Evolutionary conservation across 1,284 basidiomycete species (phyloP), one percentile per base, ranked within the genome.

Genomic region (Malassezia sp.): DNA sequence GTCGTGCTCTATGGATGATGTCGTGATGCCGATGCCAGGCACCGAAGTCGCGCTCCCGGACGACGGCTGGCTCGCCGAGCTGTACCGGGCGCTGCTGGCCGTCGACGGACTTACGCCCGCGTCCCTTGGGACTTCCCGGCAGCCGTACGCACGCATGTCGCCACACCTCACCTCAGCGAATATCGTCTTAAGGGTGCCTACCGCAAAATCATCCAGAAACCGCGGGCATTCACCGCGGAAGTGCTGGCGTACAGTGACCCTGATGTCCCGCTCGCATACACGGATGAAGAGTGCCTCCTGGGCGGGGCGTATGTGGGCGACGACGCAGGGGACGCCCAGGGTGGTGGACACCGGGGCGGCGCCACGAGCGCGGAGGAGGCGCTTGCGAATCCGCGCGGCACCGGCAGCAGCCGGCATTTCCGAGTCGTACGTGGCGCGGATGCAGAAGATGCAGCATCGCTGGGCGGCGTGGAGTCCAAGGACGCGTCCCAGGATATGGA

Each of bases 11-110:
- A 85, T 97, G 49, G 85, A 86, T 63, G 90, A 97, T 71, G 84
- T 97, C 29, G 79, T 96, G 52, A 85, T 97, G 79, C 91, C 93
- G 5, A 74, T 96, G 24, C 87, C 91, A 20, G 93, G 93, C 4
- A 85, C 81, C 60, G 85, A 91, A 63, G 85, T 95, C 22, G 81
- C 83, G 30, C 87, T 86, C 60, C 89, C 90, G 0, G 14, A 32
- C 6, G 81, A 81, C 4, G 86, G 87, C 10, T 68, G 75, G 30
- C 79, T 93, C 18, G 84, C 85, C 15, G 80, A 88, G 55, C 77
- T 80, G 46, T 96, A 91, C 71, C 76, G 75, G 50, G 78, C 84
- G 57, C 85, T 88, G 62, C 76, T 97, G 50, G 74, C 73, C 45
- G 75, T 78, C 54, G 90, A 97, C 71, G 88, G 86, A 0, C 73